phyloP scores from a whole-genome alignment of 2,329 filamentous ascomycete genomes.

The Karstenula rhodostoma region DNA sequence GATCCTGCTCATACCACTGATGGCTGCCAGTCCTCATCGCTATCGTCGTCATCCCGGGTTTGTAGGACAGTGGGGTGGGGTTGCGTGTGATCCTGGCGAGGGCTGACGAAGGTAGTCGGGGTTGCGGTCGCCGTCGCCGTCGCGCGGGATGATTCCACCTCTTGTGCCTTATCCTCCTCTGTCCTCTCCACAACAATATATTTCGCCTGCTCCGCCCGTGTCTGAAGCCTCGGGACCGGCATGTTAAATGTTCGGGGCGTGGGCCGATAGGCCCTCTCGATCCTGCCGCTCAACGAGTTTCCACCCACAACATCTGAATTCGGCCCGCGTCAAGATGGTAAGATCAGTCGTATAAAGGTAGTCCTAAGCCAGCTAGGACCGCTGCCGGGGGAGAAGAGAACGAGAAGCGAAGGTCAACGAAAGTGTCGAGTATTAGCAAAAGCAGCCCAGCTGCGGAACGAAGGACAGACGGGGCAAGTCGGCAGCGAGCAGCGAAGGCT shows the following conservation, averaged over 20 bases:
- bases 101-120: slow-evolving; percentile 27
- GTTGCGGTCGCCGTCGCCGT: slow-evolving; percentile 23
- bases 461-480: slow-evolving; percentile 45
- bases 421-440: slow-evolving; percentile 46
- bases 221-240: slow-evolving; percentile 36
- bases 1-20: slow-evolving; percentile 29
- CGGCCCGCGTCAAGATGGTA: slow-evolving; percentile 29
- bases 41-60: slow-evolving; percentile 22
- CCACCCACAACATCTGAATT: slow-evolving; percentile 47
- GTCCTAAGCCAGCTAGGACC: slow-evolving; percentile 48
- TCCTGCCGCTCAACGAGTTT: slow-evolving; percentile 40
- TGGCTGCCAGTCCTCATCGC: slow-evolving; percentile 26
- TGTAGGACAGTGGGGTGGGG: slow-evolving; percentile 14
- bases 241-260: slow-evolving; percentile 31
- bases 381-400: slow-evolving; percentile 31
- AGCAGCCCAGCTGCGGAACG: slow-evolving; percentile 49
- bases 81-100: slow-evolving; percentile 25
- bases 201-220: slow-evolving; percentile 32
- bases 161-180: slow-evolving; percentile 23
- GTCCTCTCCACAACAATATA: slow-evolving; percentile 41
- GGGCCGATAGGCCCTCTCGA: slow-evolving; percentile 41
- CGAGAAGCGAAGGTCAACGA: slow-evolving; percentile 36
- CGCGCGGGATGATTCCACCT: slow-evolving; percentile 16
- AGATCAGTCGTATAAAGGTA: slow-evolving; percentile 26
- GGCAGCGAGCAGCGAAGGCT: slow-evolving; percentile 44